Base-by-base conservation (phyloP, 805 yeast species). In the Metschnikowia reukaufii region DNA sequence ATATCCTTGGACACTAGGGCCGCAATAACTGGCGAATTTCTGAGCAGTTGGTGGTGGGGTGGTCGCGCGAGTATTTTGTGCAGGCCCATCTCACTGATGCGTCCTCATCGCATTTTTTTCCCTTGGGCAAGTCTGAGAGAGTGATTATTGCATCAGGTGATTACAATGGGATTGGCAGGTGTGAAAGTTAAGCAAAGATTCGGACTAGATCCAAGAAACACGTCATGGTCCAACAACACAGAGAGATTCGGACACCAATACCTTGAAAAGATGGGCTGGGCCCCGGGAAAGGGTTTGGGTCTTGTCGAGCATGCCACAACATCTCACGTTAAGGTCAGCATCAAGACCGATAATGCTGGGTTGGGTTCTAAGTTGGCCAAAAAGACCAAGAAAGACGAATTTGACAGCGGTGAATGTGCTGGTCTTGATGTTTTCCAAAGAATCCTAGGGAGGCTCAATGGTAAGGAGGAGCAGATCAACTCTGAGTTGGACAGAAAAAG, bases 371-470 rank as follows among this genome's bases (percentile, higher is more conserved):
- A 79, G 54, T 69, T 84, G 36, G 79, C 82, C 10, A 75, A 76
- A 57, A 76, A 76, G 45, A 74, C 72, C 35, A 78, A 79, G 55
- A 77, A 72, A 36, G 94, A 84, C 55, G 88, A 81, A 53, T 82
- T 84, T 57, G 89, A 84, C 56, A 78, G 82, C 53, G 96, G 88
- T 48, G 96, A 88, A 54, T 83, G 92, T 55, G 86, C 90, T 9
- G 97, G 97, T 3, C 74, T 92, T 35, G 98, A 94, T 64, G 96
- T 86, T 3, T 92, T 94, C 63, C 99, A 92, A 70, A 77, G 95
- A 56, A 79, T 92, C 38, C 72, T 92, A 51, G 97, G 97, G 9
- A 79, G 90, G 62, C 75, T 92, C 51, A 92, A 92, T 63, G 97
- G 97, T 39, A 86, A 83, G 56, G 92, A 85, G 59, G 86, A 81